Percentiles rank a stretch among this genome's conserved stretches.
phyloP scores from a whole-genome alignment of 306 rosid genomes.

The Gleditsia sinensis region DNA sequence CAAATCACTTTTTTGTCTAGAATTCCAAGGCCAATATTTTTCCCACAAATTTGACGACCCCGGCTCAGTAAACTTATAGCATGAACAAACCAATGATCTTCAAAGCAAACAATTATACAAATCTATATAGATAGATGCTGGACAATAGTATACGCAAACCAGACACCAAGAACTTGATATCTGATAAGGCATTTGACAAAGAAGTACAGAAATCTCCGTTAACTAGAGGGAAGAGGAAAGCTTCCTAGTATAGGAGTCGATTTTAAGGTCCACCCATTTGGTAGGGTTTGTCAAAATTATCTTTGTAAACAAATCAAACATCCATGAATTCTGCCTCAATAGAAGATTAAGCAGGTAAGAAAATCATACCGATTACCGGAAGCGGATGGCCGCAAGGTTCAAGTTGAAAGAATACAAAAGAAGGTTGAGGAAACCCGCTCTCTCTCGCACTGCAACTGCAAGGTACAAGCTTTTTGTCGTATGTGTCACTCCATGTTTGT shows the following conservation, averaged over 20 bases:
- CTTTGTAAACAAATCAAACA: not conserved
- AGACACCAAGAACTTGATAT: not conserved
- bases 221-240: too few species aligned
- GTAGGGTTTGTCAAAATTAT: not conserved
- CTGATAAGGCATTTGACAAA: not conserved
- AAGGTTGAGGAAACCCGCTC: not conserved
- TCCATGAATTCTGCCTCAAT: not conserved
- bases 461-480: not conserved
- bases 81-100: not conserved
- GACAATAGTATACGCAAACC: not conserved
- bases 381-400: too few species aligned
- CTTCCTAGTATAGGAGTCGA: too few species aligned
- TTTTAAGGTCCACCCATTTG: not conserved
- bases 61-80: not conserved
- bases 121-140: too few species aligned
- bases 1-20: too few species aligned
- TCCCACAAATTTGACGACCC: too few species aligned
- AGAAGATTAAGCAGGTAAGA: not conserved
- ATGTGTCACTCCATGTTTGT: not conserved
- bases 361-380: conserved; percentile 1
- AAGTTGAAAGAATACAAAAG: not conserved
- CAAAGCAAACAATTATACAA: not conserved
- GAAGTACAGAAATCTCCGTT: not conserved
- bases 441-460: not conserved
- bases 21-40: too few species aligned